Conservation (phyloP, 768 basidiomycete species). For the Leccinellum albellum region DNA sequence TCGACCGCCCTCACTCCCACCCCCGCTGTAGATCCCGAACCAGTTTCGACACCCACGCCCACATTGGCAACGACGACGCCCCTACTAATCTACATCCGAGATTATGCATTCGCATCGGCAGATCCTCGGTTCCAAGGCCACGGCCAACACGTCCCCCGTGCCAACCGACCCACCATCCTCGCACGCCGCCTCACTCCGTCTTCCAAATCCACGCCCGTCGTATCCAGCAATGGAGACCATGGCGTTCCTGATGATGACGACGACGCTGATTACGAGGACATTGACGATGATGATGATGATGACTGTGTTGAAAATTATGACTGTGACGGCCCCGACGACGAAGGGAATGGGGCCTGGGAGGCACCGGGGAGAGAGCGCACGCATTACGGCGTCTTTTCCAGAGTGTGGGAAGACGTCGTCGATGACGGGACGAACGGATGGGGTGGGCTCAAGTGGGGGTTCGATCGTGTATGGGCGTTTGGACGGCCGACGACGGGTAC, state of each 20-base stretch:
- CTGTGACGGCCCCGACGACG: constrained; percentile 2
- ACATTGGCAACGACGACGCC: neutral
- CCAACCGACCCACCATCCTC: constrained; percentile 32
- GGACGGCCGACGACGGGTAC: constrained; percentile 7
- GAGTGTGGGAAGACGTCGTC: constrained; percentile 24
- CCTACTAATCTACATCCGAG: constrained; percentile 43
- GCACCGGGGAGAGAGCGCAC: constrained; percentile 4
- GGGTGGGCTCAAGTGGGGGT: constrained; percentile 40
- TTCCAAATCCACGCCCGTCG: constrained; percentile 7
- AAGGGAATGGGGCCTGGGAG: constrained; percentile 11
- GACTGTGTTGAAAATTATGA: neutral
- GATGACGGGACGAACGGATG: constrained; percentile 31
- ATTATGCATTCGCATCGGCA: constrained; percentile 41
- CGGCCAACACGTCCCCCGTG: constrained; percentile 39
- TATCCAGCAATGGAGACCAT: constrained; percentile 9
- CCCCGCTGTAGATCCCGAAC: neutral
- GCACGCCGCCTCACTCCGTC: constrained; percentile 27
- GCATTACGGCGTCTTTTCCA: neutral
- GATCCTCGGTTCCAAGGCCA: constrained; percentile 44
- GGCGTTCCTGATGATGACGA: constrained; percentile 5
- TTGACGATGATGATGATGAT: neutral
- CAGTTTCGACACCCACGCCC: neutral
- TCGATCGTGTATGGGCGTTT: constrained; percentile 39
- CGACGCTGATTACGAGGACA: neutral
- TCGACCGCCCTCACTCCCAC: neutral